Percentiles rank a stretch among this genome's conserved stretches.
phyloP scores from a whole-genome alignment of 768 basidiomycete genomes.

The Peribolospora baueri region DNA sequence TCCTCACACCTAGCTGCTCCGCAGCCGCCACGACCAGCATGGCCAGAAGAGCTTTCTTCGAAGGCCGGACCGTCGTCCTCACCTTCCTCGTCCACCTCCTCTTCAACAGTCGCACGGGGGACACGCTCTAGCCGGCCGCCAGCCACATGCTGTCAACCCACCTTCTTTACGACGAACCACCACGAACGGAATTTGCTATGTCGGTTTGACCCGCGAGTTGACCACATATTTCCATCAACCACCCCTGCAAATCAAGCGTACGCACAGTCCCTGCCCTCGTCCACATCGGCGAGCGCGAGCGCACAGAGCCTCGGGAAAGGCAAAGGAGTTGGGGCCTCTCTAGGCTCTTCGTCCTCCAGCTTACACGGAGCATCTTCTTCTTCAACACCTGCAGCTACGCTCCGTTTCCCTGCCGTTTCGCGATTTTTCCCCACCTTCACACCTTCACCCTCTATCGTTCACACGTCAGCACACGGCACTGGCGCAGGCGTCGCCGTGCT shows the following conservation, averaged over 20 bases:
- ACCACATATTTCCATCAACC: not conserved
- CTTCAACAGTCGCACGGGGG: not conserved
- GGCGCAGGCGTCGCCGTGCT: not conserved
- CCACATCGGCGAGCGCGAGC: not conserved
- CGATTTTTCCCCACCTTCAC: not conserved
- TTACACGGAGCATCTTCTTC: slow-evolving; percentile 16
- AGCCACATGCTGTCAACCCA: slow-evolving; percentile 10
- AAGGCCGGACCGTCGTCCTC: too few species aligned
- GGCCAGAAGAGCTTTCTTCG: too few species aligned
- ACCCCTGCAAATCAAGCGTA: too few species aligned
- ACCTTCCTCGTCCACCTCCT: not conserved
- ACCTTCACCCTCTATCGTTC: not conserved
- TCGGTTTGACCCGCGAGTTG: slow-evolving; percentile 10
- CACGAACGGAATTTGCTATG: slow-evolving; percentile 6
- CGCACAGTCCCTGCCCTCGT: not conserved
- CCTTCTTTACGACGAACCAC: slow-evolving; percentile 6
- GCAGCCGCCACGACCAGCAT: not conserved
- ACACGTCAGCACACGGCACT: slow-evolving; percentile 1
- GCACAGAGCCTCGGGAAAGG: not conserved
- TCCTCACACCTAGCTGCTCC: slow-evolving; percentile 7
- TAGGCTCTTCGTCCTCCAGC: slow-evolving; percentile 26
- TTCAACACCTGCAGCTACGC: not conserved
- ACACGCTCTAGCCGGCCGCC: slow-evolving; percentile 4
- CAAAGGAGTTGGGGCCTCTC: not conserved
- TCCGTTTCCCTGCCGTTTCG: not conserved